Evolutionary conservation across 2,329 filamentous ascomycete species (phyloP), one percentile per base, ranked within the genome.

Genomic region (Cladosporium phlei): DNA sequence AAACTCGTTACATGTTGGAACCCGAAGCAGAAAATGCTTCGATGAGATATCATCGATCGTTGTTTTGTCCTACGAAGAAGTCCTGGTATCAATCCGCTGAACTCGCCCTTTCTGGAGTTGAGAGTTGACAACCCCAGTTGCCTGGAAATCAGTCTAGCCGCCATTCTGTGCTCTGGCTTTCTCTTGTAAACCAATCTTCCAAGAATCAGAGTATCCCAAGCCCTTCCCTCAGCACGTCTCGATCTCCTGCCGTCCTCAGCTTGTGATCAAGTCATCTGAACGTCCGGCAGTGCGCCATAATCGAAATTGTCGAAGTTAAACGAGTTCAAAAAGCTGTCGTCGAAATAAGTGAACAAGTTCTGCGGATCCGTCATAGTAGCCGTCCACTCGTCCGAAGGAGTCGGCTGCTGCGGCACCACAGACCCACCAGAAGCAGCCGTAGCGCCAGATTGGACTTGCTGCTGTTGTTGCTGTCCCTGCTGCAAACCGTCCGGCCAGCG

Each of bases 271-370:
- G 1, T 21, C 29, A 43, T 43, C 21, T 43, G 39, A 11, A 43
- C 28, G 27, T 43, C 28, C 20, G 39, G 38, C 19, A 30, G 16
- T 10, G 20, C 29, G 3, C 43, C 28, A 2, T 39, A 28, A 28
- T 47, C 44, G 2, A 47, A 33, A n/a, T 40, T 40, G 5, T 40
- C 45, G 9, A 47, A 38, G 27, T 33, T 39, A n/a, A 47, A 32
- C 12, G 28, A 34, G 9, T 38, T 47, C 45, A 35, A 47, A 22
- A 47, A 47, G 2, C 22, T 37, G 16, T 47, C 45, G 25, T 47
- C 45, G 5, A 47, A 47, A 11, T 47, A 47, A 2, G 45, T 47
- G 14, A 47, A 47, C 1, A 45, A 32, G 21, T 27, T 37, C 24
- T 35, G 32, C 8, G 42, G 42, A 17, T 45, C 37, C 22, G 42